Percentiles rank a stretch among this genome's conserved stretches.
Conservation (phyloP, 345 rosid species). For the Mallotus nudiflorus region DNA sequence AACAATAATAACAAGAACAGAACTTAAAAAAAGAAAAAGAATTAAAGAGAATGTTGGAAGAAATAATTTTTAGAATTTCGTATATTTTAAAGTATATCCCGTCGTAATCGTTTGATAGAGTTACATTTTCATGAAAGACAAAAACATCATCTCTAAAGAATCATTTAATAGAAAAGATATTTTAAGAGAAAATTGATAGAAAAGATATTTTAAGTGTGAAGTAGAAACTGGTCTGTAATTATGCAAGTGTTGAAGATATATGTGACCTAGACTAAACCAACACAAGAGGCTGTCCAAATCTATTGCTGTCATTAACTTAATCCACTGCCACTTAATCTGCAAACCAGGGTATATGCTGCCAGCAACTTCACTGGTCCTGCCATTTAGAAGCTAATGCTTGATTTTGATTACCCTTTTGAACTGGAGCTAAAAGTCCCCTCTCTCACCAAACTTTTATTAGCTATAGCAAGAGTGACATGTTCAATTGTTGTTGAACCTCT, state of each 20-base stretch:
- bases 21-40: too few species aligned
- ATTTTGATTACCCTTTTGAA: slow-evolving; percentile 29
- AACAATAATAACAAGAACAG: too few species aligned
- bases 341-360: slow-evolving; percentile 16
- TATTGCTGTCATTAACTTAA: slow-evolving; percentile 22
- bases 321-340: slow-evolving; percentile 10
- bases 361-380: slow-evolving; percentile 24
- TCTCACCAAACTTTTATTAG: slow-evolving; percentile 26
- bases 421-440: slow-evolving; percentile 21
- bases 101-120: neutral
- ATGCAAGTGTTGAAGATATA: neutral
- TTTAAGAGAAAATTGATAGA: neutral
- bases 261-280: slow-evolving; percentile 11
- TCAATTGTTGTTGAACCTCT: slow-evolving; percentile 13
- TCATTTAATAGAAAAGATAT: neutral
- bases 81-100: too few species aligned
- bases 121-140: neutral
- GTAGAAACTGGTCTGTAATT: neutral
- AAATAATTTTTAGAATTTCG: too few species aligned
- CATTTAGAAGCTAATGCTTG: neutral
- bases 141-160: neutral
- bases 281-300: slow-evolving; percentile 24
- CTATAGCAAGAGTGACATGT: neutral
- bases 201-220: neutral
- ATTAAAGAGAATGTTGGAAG: neutral